Conservation (phyloP, 2,329 filamentous ascomycete species). For the Penicillium palitans region DNA sequence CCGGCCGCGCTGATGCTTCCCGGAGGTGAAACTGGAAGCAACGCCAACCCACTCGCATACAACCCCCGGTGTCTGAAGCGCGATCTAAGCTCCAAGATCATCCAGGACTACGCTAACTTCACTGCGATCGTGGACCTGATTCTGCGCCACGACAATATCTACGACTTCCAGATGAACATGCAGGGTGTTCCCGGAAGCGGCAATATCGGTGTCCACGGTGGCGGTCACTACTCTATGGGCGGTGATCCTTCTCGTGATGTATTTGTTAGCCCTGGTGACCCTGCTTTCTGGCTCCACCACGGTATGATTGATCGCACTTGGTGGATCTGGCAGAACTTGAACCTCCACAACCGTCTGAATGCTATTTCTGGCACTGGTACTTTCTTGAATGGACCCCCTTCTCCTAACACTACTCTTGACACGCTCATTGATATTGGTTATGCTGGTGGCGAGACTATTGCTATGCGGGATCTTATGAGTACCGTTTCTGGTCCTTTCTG, state of each 20-base stretch:
- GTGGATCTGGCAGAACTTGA: conserved; percentile 54
- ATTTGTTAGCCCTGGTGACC: conserved; percentile 49
- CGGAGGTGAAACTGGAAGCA: conserved; percentile 7
- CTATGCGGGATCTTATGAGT: conserved; percentile 43
- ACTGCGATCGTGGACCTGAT: conserved; percentile 26
- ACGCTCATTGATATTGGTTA: conserved; percentile 44
- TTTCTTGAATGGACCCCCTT: conserved; percentile 46
- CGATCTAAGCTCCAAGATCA: conserved; percentile 26
- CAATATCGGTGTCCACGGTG: conserved; percentile 46
- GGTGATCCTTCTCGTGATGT: conserved; percentile 51
- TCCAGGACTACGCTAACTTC: conserved; percentile 25
- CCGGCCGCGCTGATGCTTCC: conserved; percentile 21
- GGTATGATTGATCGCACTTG: conserved; percentile 50
- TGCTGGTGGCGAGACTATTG: conserved; percentile 35
- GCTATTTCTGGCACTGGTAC: conserved; percentile 48
- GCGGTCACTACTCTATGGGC: conserved; percentile 50
- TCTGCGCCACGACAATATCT: conserved; percentile 25
- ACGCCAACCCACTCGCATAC: conserved; percentile 25
- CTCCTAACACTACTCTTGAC: conserved; percentile 48
- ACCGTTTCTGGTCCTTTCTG: conserved; percentile 50
- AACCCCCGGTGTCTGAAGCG: conserved; percentile 35
- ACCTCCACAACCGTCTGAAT: conserved; percentile 37
- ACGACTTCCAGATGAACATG: conserved; percentile 40
- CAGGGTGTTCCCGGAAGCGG: conserved; percentile 40
- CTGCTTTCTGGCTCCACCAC: conserved; percentile 52